Evolutionary conservation across 352 stramenopile genomes (phyloP).

Genomic region (Phytophthora melonis): DNA sequence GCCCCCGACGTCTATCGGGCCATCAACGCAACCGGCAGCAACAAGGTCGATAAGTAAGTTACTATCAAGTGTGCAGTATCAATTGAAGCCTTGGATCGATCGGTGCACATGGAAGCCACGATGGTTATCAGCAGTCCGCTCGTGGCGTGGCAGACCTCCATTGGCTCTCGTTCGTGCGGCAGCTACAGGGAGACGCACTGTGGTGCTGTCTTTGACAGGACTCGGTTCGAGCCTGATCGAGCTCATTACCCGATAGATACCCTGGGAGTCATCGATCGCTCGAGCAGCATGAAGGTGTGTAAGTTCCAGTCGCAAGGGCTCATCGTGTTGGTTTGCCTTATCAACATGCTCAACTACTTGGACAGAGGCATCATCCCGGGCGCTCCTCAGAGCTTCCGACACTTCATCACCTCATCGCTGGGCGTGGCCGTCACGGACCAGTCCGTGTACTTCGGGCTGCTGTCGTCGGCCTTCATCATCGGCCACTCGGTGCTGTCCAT

Average conservation of each 20-base stretch:
- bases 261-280: not conserved
- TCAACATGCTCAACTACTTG: slow-evolving; percentile 94
- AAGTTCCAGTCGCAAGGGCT: slow-evolving; percentile 25
- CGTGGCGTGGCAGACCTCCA: slow-evolving; percentile 15
- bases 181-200: not conserved
- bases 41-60: slow-evolving; percentile 13
- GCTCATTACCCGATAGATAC: slow-evolving; percentile 10
- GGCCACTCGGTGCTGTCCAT: slow-evolving; percentile 81
- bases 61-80: not conserved
- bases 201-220: not conserved
- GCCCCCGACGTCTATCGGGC: slow-evolving; percentile 50
- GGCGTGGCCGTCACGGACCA: slow-evolving; percentile 42
- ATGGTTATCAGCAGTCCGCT: slow-evolving; percentile 4
- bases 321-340: slow-evolving; percentile 82
- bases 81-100: not conserved
- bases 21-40: slow-evolving; percentile 36
- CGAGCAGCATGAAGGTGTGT: slow-evolving; percentile 8
- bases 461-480: slow-evolving; percentile 88
- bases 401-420: slow-evolving; percentile 68
- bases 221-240: too few species aligned
- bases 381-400: slow-evolving; percentile 66
- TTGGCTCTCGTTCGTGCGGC: slow-evolving; percentile 1
- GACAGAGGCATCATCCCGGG: slow-evolving; percentile 95
- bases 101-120: slow-evolving; percentile 5
- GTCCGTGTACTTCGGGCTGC: slow-evolving; percentile 62